Conservation (phyloP, 2,329 filamentous ascomycete genomes). For the Fusarium oxysporum region DNA sequence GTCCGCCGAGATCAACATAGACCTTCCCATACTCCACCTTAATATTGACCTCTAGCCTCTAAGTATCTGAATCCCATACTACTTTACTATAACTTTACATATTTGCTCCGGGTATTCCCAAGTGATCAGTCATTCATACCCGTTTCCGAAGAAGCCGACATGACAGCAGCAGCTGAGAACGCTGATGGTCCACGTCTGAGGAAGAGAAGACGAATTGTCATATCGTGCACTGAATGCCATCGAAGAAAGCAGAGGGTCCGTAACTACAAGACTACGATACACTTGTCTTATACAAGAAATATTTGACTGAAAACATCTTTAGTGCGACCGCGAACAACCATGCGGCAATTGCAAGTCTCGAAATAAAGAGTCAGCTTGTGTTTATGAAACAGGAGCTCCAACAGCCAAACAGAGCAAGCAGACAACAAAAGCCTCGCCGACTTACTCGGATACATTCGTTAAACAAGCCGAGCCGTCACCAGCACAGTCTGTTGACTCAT, state of each 20-base stretch:
- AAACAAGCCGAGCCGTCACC: neutral
- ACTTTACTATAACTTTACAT: neutral
- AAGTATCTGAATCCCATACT: neutral
- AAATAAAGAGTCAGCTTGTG: conserved; percentile 66
- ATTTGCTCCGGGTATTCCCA: neutral
- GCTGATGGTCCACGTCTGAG: conserved; percentile 44
- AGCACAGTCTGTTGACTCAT: neutral
- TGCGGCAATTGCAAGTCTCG: conserved; percentile 70
- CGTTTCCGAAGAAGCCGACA: neutral
- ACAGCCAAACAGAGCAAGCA: conserved; percentile 45
- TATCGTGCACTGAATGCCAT: conserved; percentile 74
- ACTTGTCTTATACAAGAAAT: no score
- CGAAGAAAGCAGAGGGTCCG: conserved; percentile 70
- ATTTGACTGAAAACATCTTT: conserved; percentile 8
- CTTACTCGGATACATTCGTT: neutral
- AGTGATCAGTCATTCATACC: neutral
- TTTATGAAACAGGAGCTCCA: conserved; percentile 65
- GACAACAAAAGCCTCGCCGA: neutral
- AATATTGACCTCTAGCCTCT: neutral
- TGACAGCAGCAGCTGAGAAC: conserved; percentile 9
- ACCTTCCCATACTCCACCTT: neutral
- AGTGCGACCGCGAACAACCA: conserved; percentile 70
- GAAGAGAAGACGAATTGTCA: conserved; percentile 70
- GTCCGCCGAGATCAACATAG: neutral
- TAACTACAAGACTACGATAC: neutral